Evolutionary conservation across 352 stramenopile species (phyloP).

Genomic region (Pythium folliculosum): DNA sequence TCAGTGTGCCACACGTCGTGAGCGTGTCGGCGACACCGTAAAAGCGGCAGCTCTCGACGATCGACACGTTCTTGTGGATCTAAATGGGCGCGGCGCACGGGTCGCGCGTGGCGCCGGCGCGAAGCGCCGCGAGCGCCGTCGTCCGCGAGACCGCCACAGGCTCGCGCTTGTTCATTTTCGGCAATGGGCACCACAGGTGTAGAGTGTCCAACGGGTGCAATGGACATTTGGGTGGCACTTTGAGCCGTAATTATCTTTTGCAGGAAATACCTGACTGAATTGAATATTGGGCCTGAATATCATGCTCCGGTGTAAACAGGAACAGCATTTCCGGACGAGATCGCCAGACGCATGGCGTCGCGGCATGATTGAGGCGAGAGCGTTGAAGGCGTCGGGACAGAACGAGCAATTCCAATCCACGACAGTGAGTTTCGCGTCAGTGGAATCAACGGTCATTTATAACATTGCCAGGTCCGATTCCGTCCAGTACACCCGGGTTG

Average conservation of each 20-base stretch:
- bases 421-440: neutral
- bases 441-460: slow-evolving; percentile 21
- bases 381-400: no score
- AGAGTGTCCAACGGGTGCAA: neutral
- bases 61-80: neutral
- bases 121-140: neutral
- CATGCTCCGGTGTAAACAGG: no score
- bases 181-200: neutral
- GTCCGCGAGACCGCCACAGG: neutral
- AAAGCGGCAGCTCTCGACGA: slow-evolving; percentile 11
- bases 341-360: no score
- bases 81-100: neutral
- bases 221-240: neutral
- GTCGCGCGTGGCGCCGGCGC: neutral
- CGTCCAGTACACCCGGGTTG: slow-evolving; percentile 6
- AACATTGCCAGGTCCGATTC: slow-evolving; percentile 38
- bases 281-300: no score
- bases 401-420: neutral
- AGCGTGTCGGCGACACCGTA: slow-evolving; percentile 11
- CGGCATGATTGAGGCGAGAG: no score
- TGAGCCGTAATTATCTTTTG: no score
- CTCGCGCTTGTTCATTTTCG: neutral
- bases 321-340: no score
- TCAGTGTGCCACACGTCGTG: no score
- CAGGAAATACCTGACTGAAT: no score